Evolutionary conservation across 2,329 filamentous ascomycete genomes (phyloP).

Genomic region (Chaetomiaceae sp.): DNA sequence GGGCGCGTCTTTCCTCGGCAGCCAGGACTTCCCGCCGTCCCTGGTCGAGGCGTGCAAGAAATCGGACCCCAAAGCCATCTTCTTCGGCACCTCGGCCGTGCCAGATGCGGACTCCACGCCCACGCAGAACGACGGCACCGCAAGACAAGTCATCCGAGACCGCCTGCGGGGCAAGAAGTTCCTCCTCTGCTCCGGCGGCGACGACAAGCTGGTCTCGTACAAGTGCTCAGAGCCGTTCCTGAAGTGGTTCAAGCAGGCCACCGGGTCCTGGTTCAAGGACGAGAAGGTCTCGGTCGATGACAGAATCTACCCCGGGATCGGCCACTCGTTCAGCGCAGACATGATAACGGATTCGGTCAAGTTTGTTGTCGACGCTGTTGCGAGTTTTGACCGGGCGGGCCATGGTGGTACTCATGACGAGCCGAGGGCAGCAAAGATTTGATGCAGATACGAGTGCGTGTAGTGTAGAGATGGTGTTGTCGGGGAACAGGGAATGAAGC

Average conservation of each 20-base stretch:
- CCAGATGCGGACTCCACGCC: not conserved
- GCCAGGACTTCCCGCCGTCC: slow-evolving; percentile 66
- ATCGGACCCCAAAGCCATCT: slow-evolving; percentile 69
- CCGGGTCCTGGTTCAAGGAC: slow-evolving; percentile 48
- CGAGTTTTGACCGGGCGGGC: slow-evolving; percentile 27
- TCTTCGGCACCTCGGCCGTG: slow-evolving; percentile 52
- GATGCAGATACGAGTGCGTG: not conserved
- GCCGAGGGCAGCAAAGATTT: slow-evolving; percentile 30
- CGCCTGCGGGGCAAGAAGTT: slow-evolving; percentile 58
- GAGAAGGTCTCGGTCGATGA: slow-evolving; percentile 56
- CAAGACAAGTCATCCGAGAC: slow-evolving; percentile 44
- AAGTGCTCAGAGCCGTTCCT: slow-evolving; percentile 55
- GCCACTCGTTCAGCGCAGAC: slow-evolving; percentile 61
- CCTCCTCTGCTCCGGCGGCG: slow-evolving; percentile 59
- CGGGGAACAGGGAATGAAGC: no score
- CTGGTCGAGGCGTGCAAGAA: slow-evolving; percentile 59
- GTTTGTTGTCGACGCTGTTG: slow-evolving; percentile 54
- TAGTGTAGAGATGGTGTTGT: no score
- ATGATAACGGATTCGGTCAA: slow-evolving; percentile 64
- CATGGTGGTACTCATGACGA: slow-evolving; percentile 8
- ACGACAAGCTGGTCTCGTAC: slow-evolving; percentile 70
- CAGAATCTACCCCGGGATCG: slow-evolving; percentile 61
- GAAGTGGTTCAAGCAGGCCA: slow-evolving; percentile 53
- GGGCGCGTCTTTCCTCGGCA: slow-evolving; percentile 66
- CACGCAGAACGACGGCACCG: slow-evolving; percentile 18